Conservation (phyloP, 805 yeast genomes). For the Cyberlindnera amylophila region DNA sequence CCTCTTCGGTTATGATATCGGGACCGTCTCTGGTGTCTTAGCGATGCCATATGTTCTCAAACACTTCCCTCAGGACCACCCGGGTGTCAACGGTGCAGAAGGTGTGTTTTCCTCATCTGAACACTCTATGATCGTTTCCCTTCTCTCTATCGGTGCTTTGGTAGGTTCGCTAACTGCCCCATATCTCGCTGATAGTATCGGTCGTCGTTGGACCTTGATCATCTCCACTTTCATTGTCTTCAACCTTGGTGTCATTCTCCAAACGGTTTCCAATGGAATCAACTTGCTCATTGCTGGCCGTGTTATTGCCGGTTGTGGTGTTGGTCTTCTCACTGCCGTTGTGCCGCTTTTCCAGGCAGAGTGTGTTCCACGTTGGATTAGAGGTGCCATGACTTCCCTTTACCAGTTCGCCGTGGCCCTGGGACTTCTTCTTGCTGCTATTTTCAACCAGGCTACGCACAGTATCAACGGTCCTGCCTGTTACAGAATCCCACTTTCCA, state of each 20-base stretch:
- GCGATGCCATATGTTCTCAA: conserved; percentile 55
- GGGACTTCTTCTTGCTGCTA: conserved; percentile 67
- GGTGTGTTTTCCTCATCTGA: conserved; percentile 42
- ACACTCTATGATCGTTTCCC: conserved; percentile 59
- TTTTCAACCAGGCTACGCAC: conserved; percentile 66
- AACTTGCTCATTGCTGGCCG: conserved; percentile 59
- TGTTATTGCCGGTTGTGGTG: conserved; percentile 65
- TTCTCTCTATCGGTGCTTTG: conserved; percentile 67
- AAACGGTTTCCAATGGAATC: conserved; percentile 42
- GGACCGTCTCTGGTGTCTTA: conserved; percentile 60
- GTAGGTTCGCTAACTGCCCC: conserved; percentile 62
- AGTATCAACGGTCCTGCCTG: conserved; percentile 48
- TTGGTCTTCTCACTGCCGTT: conserved; percentile 67
- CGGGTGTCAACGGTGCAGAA: conserved; percentile 32
- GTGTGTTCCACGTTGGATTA: conserved; percentile 71
- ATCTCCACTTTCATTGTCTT: conserved; percentile 43
- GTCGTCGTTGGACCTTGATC: conserved; percentile 49
- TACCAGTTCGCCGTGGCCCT: conserved; percentile 72
- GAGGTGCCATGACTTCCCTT: conserved; percentile 76
- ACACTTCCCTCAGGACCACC: conserved; percentile 36
- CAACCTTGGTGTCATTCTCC: conserved; percentile 49
- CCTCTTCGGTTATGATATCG: conserved; percentile 66
- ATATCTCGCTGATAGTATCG: conserved; percentile 49
- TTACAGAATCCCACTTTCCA: conserved; percentile 69
- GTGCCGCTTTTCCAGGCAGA: conserved; percentile 79